phyloP scores from a whole-genome alignment of 2,329 filamentous ascomycete species.

The Penicillium concentricum region DNA sequence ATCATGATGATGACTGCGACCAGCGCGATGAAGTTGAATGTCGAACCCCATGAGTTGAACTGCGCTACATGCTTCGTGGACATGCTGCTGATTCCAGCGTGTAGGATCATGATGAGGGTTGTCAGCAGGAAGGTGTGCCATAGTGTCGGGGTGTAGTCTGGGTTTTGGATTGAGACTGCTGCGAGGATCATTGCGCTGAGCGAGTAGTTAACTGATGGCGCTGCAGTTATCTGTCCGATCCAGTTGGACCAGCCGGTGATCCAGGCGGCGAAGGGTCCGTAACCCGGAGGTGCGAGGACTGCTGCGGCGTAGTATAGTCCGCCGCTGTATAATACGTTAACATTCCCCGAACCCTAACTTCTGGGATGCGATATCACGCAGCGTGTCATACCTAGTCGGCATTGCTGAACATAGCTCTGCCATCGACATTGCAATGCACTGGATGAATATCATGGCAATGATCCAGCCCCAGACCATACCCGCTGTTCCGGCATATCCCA shows the following conservation, averaged over 20 bases:
- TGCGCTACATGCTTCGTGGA: constrained; percentile 69
- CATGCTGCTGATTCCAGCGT: constrained; percentile 66
- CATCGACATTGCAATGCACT: constrained; percentile 67
- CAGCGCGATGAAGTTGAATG: constrained; percentile 68
- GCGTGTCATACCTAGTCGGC: constrained; percentile 57
- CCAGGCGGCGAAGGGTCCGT: constrained; percentile 67
- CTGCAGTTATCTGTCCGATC: constrained; percentile 65
- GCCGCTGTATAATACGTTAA: constrained; percentile 43
- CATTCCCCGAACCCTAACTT: background rate
- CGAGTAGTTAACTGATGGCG: constrained; percentile 66
- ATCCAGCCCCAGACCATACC: constrained; percentile 78
- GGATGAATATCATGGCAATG: constrained; percentile 69
- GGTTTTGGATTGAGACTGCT: constrained; percentile 66
- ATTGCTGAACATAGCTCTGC: constrained; percentile 72
- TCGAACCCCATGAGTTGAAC: constrained; percentile 69
- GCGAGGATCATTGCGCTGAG: constrained; percentile 70
- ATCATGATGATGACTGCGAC: constrained; percentile 68
- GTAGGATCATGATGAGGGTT: constrained; percentile 65
- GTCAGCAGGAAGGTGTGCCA: constrained; percentile 71
- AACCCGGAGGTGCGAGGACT: constrained; percentile 65
- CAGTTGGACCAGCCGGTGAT: constrained; percentile 70
- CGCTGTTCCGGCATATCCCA: constrained; percentile 57
- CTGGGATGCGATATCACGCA: too few relatives aligned
- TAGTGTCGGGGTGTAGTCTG: constrained; percentile 61
- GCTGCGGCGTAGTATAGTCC: constrained; percentile 73